phyloP scores from a whole-genome alignment of 768 basidiomycete species.

The Podaxis mareebaensis region DNA sequence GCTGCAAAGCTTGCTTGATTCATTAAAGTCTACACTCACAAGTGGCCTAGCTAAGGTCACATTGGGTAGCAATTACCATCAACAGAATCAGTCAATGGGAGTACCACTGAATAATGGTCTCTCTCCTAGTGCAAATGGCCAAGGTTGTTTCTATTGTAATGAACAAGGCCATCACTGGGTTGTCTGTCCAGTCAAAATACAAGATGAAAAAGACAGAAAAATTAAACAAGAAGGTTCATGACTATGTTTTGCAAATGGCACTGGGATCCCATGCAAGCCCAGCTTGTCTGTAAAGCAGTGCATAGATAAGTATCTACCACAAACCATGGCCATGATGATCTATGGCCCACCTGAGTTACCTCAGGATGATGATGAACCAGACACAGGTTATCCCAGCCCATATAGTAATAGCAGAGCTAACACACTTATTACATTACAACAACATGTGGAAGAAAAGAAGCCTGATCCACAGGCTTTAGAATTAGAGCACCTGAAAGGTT shows the following conservation, averaged over 20 bases:
- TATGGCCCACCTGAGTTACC: neutral
- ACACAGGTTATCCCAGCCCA: neutral
- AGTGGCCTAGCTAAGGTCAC: too few species aligned
- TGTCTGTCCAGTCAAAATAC: neutral
- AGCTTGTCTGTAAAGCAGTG: neutral
- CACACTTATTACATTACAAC: neutral
- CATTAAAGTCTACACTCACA: too few species aligned
- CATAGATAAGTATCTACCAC: neutral
- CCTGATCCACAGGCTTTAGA: neutral
- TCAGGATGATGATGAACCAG: neutral
- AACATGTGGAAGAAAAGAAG: too few species aligned
- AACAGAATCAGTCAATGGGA: too few species aligned
- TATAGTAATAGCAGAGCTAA: neutral
- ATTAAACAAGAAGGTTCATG: neutral
- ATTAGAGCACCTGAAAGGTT: neutral
- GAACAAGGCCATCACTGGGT: neutral
- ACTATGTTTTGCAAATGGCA: neutral
- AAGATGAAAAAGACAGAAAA: neutral
- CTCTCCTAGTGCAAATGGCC: too few species aligned
- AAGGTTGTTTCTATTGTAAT: slow-evolving; percentile 7
- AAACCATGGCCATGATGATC: neutral
- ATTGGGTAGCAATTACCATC: too few species aligned
- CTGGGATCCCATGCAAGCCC: neutral
- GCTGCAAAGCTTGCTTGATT: too few species aligned
- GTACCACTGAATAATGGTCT: too few species aligned